Base-by-base conservation (phyloP, 306 rosid genomes). In the Carpinus fangiana region DNA sequence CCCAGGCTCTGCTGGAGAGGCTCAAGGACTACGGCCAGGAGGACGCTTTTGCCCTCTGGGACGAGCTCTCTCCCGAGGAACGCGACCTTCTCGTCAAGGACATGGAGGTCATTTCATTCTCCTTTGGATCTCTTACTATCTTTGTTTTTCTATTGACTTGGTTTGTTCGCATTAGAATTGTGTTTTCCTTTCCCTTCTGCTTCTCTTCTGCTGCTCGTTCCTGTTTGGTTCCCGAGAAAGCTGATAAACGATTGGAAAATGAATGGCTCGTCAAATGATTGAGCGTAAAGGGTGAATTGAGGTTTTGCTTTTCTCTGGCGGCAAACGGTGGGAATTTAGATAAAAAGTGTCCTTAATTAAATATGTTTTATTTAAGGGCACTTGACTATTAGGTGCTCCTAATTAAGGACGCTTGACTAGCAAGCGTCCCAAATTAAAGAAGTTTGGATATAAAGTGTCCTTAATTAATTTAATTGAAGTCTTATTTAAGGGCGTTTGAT, bases 1-100 rank as follows among this genome's bases (percentile, higher is more conserved):
- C 98, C 0, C 98, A 90, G 81, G 87, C 90, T 16, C 76, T 96
- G 59, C 86, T 96, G 12, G 99, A 96, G 86, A 80, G 98, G 60
- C 93, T 96, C 85, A 96, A 96, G 86, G 99, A 96, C 73, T 93
- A 91, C 72, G 99, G 99, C 73, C 99, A 96, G 17, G 99, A 96
- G 77, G 97, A 96, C 81, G 94, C 90, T 59, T 91, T 96, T 65
- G 83, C 94, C 46, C 97, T 91, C 67, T 96, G 98, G 99, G 91
- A 93, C 41, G 98, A 96, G 83, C 97, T 96, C 76, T 90, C 99
- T n/a, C 76, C 76, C 5, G 92, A 91, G 8, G 98, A 96, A 21
- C 97, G 97, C 1, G 89, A 86, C 78, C 76, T 81, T 46, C 99
- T 96, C 79, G 96, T 96, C 79, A 89, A 83, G 82, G 99, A 96